These are phyloP conservation scores for Barbatosphaeria neglecta DNA, from an alignment of 495 filamentous ascomycete species.

Conservation along the genomic window DNA sequence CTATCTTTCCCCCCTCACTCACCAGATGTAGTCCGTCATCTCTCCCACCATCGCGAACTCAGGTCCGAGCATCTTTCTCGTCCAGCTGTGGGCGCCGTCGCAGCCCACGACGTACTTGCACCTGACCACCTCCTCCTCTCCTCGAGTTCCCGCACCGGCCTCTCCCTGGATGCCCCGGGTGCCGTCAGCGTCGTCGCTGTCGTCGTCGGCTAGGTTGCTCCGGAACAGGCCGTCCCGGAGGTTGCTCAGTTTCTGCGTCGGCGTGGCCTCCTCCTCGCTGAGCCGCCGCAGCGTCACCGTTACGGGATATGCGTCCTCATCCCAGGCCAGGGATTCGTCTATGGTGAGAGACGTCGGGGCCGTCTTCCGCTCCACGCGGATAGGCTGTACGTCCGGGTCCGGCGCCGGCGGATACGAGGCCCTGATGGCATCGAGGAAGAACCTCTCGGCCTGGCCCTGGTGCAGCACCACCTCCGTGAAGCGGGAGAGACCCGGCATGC, in stretches of 20 bases:
- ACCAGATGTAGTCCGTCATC: slow-evolving; percentile 52
- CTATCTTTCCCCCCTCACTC: background rate
- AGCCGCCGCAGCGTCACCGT: slow-evolving; percentile 31
- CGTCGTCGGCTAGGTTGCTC: slow-evolving; percentile 37
- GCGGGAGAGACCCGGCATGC: slow-evolving; percentile 30
- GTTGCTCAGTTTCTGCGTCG: slow-evolving; percentile 25
- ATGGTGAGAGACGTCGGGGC: slow-evolving; percentile 31
- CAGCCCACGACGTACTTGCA: slow-evolving; percentile 59
- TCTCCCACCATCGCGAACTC: slow-evolving; percentile 46
- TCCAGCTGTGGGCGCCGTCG: slow-evolving; percentile 55
- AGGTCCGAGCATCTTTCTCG: slow-evolving; percentile 42
- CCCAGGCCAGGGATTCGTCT: slow-evolving; percentile 28
- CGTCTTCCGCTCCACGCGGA: slow-evolving; percentile 39
- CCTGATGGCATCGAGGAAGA: slow-evolving; percentile 34
- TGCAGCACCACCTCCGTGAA: slow-evolving; percentile 38
- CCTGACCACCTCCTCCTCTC: slow-evolving; percentile 23
- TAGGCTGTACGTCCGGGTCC: slow-evolving; percentile 28
- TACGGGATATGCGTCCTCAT: slow-evolving; percentile 39
- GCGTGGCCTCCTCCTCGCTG: slow-evolving; percentile 27
- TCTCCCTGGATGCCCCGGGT: too few species aligned
- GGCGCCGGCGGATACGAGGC: slow-evolving; percentile 10
- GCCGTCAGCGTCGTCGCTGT: too few species aligned
- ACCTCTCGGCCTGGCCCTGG: slow-evolving; percentile 41
- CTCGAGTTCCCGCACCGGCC: too few species aligned
- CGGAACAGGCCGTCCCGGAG: slow-evolving; percentile 31